Conservation (phyloP, 2,329 filamentous ascomycete species). For the Dothistroma septosporum region DNA sequence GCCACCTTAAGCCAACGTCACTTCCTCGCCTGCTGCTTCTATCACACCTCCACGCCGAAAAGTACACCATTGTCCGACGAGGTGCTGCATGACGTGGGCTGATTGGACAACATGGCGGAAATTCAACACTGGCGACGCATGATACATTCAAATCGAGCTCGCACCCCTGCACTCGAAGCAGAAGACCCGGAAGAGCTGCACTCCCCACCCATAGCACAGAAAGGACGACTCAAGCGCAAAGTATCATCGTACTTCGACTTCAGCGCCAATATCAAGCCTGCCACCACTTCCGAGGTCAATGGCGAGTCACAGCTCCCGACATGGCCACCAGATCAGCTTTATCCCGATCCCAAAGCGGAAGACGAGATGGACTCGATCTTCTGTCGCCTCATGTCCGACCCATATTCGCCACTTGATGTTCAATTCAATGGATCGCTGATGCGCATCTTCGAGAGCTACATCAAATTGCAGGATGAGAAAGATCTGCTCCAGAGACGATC, state of each 20-base stretch:
- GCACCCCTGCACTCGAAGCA: slow-evolving; percentile 30
- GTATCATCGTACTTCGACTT: slow-evolving; percentile 39
- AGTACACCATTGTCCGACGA: neutral
- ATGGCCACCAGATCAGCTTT: slow-evolving; percentile 28
- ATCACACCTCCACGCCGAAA: neutral
- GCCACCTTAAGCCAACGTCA: slow-evolving; percentile 10
- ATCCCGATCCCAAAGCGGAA: slow-evolving; percentile 28
- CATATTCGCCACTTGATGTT: slow-evolving; percentile 28
- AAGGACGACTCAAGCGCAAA: slow-evolving; percentile 37
- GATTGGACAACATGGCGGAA: slow-evolving; percentile 28
- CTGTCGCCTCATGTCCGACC: slow-evolving; percentile 30
- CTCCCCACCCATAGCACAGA: slow-evolving; percentile 31
- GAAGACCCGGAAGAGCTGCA: slow-evolving; percentile 32
- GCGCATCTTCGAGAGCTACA: slow-evolving; percentile 42
- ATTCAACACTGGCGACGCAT: slow-evolving; percentile 36
- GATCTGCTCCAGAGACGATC: slow-evolving; percentile 29
- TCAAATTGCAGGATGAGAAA: slow-evolving; percentile 36
- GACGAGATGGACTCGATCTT: slow-evolving; percentile 33
- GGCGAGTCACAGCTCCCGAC: slow-evolving; percentile 24
- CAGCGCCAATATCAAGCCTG: slow-evolving; percentile 16
- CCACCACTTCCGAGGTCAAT: slow-evolving; percentile 21
- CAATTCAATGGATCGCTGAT: slow-evolving; percentile 39
- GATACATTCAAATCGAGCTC: slow-evolving; percentile 32
- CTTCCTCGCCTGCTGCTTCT: neutral
- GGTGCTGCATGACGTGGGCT: neutral